Evolutionary conservation across 2,329 filamentous ascomycete genomes (phyloP), one percentile per base, ranked within the genome.

Genomic region (Monosporascus cannonballus): DNA sequence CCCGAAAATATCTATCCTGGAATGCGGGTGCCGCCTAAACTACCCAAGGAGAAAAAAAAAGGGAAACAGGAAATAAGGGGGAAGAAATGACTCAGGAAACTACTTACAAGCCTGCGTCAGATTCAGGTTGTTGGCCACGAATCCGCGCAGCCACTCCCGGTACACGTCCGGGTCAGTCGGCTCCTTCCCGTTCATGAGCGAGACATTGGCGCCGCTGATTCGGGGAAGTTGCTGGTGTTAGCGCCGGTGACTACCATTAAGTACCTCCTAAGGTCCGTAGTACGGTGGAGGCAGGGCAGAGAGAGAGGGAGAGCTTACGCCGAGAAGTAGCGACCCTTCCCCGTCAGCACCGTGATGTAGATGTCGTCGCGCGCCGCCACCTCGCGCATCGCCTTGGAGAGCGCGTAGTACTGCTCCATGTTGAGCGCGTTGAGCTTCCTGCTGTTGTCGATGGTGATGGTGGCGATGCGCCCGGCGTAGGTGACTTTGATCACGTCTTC

Each of bases 101-200:
- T 14, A 34, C 30, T 34, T 34, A 34, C 30, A 96, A 62, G 90
- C 86, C 63, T 90, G 86, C 2, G 92, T 94, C 63, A 90, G 81
- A 78, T 96, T 89, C 52, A 96, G 81, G 77, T 97, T 97, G 77
- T 88, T 87, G 60, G 86, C 77, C 11, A 90, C 87, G 71, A 97
- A 96, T 65, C 68, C 75, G 49, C 80, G 77, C 37, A 95, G 80
- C 74, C 84, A 85, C 60, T 83, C 76, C 50, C 68, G 67, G 64
- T 77, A 74, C 6, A 66, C 54, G 52, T 76, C 71, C 20, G 52
- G 46, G 42, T 54, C 51, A 24, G 47, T 45, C n/a, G 48, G 41
- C 47, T 30, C 48, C 30, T 46, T 48, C 30, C 68, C 63, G 55
- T 76, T 76, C 42, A 72, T 67, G 55, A 84, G 76, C 51, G 80